Evolutionary conservation across 163 green algal genomes (phyloP), one percentile per base, ranked within the genome.

Genomic region (Chloromonas sp.): DNA sequence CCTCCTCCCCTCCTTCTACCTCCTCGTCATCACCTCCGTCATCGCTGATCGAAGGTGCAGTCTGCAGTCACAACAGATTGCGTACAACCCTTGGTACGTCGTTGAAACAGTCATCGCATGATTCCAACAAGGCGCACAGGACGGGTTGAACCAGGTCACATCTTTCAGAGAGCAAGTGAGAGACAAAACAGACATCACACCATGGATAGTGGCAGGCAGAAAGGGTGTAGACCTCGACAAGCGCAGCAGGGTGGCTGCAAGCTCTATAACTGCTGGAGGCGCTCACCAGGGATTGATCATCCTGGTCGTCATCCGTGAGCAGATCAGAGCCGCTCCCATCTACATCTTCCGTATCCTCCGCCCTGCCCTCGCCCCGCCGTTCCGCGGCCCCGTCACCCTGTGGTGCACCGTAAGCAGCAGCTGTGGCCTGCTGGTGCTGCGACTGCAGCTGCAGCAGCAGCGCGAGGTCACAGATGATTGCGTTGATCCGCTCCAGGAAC

Each of bases 391-490:
- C 36, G 36, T 36, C 36, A 36, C 36, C 36, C 36, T 36, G 36
- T 36, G 36, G 36, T 36, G 36, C 36, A 36, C 36, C 36, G 36
- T 36, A 36, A 2, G 79, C 79, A 71, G 71, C 71, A 79, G 13
- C 71, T 79, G 71, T 3, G 13, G 71, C 71, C 13, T 79, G 71
- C 71, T 79, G 71, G 13, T 79, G 5, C 71, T 79, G 71, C 13
- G 71, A 3, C 66, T 74, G 79, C 59, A 82, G 79, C 13, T 61
- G 36, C 79, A 82, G 59, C 59, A 82, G 79, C 79, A 82, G 79
- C 79, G 14, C 79, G 59, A 82, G 79, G 79, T 82, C 79, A 2
- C 14, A 70, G 11, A 82, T 3, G 2, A 61, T 2, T 1, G 59
- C 59, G 3, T 58, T 11, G 59, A 82, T 60, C 14, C 79, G 79